phyloP scores from a whole-genome alignment of 2,329 filamentous ascomycete genomes.

The Bretziella fagacearum region DNA sequence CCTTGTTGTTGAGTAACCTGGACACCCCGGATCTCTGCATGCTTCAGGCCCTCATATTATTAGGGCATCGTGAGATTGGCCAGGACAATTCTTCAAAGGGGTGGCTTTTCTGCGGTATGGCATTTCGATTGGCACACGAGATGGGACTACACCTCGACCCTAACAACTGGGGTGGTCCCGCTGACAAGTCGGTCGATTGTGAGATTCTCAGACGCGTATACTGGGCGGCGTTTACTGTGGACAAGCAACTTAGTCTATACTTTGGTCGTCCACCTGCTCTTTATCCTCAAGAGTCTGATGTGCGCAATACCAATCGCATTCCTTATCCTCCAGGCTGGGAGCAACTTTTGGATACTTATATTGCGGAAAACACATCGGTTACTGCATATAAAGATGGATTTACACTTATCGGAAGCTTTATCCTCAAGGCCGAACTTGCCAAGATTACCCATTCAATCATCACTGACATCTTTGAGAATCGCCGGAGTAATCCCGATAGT shows the following conservation, averaged over 20 bases:
- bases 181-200: conserved; percentile 26
- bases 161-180: conserved; percentile 29
- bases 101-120: conserved; percentile 36
- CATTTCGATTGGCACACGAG: conserved; percentile 32
- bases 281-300: conserved; percentile 32
- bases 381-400: conserved; percentile 31
- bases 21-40: conserved; percentile 31
- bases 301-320: conserved; percentile 30
- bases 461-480: conserved; percentile 33
- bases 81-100: conserved; percentile 31
- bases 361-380: conserved; percentile 27
- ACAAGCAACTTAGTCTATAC: conserved; percentile 34
- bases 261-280: conserved; percentile 34
- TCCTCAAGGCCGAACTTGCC: conserved; percentile 30
- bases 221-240: conserved; percentile 33
- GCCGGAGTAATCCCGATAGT: conserved; percentile 25
- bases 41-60: conserved; percentile 28
- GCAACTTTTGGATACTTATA: conserved; percentile 30
- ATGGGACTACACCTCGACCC: conserved; percentile 37
- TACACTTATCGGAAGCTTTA: conserved; percentile 28
- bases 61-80: conserved; percentile 32
- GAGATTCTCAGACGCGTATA: conserved; percentile 33
- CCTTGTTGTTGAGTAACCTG: conserved; percentile 28
- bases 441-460: conserved; percentile 35
- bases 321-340: conserved; percentile 34